Percentiles rank a stretch among this genome's conserved stretches.
phyloP scores from a whole-genome alignment of 139 green algal species.

The Ettlia oleoabundans region DNA sequence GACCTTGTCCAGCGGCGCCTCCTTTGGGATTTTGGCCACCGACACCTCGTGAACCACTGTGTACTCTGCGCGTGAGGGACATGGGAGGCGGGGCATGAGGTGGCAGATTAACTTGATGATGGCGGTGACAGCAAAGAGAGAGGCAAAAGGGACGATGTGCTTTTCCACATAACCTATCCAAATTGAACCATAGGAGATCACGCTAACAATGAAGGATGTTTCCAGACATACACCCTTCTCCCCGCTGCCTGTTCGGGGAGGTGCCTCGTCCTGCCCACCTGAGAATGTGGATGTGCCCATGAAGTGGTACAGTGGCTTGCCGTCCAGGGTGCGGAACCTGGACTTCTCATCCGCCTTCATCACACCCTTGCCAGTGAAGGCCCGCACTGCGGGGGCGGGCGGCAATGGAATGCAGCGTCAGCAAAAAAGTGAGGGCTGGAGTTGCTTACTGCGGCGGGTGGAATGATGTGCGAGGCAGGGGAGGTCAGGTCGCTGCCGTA shows the following conservation, averaged over 20 bases:
- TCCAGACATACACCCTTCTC: neutral
- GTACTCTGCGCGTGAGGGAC: slow-evolving; percentile 77
- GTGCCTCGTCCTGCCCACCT: neutral
- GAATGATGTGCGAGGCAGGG: too few species aligned
- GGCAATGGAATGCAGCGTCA: neutral
- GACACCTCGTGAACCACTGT: slow-evolving; percentile 95
- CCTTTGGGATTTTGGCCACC: slow-evolving; percentile 78
- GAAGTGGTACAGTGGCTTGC: slow-evolving; percentile 97
- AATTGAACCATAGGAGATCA: too few species aligned
- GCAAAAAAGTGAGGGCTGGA: too few species aligned
- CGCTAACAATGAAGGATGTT: too few species aligned
- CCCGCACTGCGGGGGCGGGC: slow-evolving; percentile 56
- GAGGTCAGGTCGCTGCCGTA: too few species aligned
- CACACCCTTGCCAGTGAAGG: slow-evolving; percentile 90
- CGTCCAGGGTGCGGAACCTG: slow-evolving; percentile 83
- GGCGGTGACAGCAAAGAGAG: neutral
- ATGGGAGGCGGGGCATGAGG: neutral
- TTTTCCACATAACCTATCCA: too few species aligned
- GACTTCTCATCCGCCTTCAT: slow-evolving; percentile 90
- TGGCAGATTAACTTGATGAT: neutral
- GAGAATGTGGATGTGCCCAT: slow-evolving; percentile 98
- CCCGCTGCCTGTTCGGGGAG: too few species aligned
- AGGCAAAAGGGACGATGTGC: neutral
- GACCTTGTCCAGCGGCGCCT: slow-evolving; percentile 81
- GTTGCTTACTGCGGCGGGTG: neutral